Base-by-base conservation (phyloP, 768 basidiomycete species). In the Cantharellus anzutake region DNA sequence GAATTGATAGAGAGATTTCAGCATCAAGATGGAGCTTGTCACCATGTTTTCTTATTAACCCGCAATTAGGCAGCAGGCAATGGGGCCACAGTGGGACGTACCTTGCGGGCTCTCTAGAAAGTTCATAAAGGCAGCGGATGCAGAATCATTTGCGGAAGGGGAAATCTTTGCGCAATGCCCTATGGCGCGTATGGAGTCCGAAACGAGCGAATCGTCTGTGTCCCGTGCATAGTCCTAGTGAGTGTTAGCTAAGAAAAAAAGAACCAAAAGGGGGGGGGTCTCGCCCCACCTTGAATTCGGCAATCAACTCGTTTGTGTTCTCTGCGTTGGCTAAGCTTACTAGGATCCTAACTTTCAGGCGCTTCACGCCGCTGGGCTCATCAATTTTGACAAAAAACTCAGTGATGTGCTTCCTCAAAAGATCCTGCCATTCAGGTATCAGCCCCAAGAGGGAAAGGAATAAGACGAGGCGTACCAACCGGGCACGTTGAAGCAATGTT, bases 101-200 rank as follows among this genome's bases (percentile, higher is more conserved):
- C 92, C 88, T 64, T 86, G 74, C 39, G 74, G 74, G 63, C 80
- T 86, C 67, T 83, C 81, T 63, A 96, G 83, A 76, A 93, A 85
- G 3, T 70, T 69, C 70, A 88, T 86, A 16, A 98, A 75, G 2
- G 83, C 78, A 1, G 76, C 78, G 58, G 94, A 74, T 66, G 89
- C 91, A 51, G 83, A 80, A 34, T 79, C 75, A 2, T 79, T 76
- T 34, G 80, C 79, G 34, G 83, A 81, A 0, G 90, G 85, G 42
- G 87, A 75, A 3, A 76, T 66, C 42, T 75, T 72, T 0, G 90
- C 86, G 64, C 84, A 83, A 62, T 73, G 76, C 5, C 93, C 94
- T 58, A 97, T 78, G 1, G 84, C 91, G 16, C 75, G 74, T 51
- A 96, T 81, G 0, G 91, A 78, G 39, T 80, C 82, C 11, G 78